Percentiles rank a stretch among this genome's conserved stretches.
Conservation (phyloP, 2,329 filamentous ascomycete genomes). For the Colletotrichum spaethianum region DNA sequence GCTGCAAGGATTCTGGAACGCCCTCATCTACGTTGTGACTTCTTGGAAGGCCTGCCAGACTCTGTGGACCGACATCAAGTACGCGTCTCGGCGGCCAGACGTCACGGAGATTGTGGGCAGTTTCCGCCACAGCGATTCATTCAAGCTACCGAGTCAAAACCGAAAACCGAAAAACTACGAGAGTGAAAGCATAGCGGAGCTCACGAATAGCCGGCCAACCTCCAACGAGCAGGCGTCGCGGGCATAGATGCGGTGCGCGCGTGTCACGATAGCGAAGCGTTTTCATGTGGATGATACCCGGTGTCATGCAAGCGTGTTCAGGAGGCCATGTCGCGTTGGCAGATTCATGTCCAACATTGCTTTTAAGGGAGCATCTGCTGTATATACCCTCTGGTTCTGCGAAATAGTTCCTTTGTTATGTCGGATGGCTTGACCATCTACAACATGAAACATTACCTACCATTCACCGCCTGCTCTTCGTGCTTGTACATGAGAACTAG, state of each 20-base stretch:
- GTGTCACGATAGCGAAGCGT: not conserved
- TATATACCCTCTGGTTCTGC: not conserved
- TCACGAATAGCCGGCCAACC: conserved; percentile 56
- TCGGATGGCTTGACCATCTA: not conserved
- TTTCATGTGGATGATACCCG: conserved; percentile 33
- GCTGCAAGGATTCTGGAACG: conserved; percentile 89
- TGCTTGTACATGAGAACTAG: too few species aligned
- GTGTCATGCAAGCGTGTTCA: not conserved
- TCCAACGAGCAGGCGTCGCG: conserved; percentile 50
- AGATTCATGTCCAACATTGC: not conserved
- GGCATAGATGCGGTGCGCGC: not conserved
- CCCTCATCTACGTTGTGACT: conserved; percentile 80
- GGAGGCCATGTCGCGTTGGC: not conserved
- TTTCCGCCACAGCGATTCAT: conserved; percentile 48
- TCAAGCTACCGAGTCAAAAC: conserved; percentile 49
- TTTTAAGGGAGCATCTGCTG: not conserved
- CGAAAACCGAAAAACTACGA: conserved; percentile 54
- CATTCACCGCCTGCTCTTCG: not conserved
- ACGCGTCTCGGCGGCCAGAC: conserved; percentile 46
- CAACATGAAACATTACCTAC: not conserved
- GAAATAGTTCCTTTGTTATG: not conserved
- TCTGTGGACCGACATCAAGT: conserved; percentile 56
- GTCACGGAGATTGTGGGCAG: conserved; percentile 53
- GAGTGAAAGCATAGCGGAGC: conserved; percentile 66
- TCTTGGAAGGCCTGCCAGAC: conserved; percentile 75